Conservation (phyloP, 164 flowering plant species). For the Dillenia turbinata region DNA sequence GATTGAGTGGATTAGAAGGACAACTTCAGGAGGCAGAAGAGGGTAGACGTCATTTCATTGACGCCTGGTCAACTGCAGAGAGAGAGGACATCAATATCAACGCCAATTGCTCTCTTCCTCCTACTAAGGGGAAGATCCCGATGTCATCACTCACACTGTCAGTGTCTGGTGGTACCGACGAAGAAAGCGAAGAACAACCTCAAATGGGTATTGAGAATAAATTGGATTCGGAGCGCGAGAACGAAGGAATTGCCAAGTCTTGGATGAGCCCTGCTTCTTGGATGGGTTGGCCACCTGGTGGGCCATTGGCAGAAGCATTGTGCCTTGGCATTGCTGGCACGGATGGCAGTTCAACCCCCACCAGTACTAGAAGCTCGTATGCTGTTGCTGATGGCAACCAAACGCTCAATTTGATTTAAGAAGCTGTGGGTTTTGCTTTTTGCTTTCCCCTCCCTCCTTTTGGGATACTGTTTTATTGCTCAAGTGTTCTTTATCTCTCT, state of each 20-base stretch:
- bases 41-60: constrained; percentile 41
- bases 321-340: constrained; percentile 33
- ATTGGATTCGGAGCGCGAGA: constrained; percentile 14
- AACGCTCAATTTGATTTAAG: constrained; percentile 26
- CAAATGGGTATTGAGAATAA: constrained; percentile 23
- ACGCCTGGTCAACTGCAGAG: constrained; percentile 52
- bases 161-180: constrained; percentile 34
- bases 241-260: constrained; percentile 12
- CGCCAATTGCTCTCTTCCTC: constrained; percentile 11
- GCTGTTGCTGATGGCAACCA: constrained; percentile 12
- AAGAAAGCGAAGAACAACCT: constrained; percentile 15
- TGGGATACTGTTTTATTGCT: constrained; percentile 35
- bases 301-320: constrained; percentile 78
- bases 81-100: constrained; percentile 10
- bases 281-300: constrained; percentile 57
- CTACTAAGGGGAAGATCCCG: constrained; percentile 23
- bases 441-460: too few species aligned
- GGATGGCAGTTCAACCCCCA: constrained; percentile 8
- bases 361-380: constrained; percentile 24
- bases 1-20: too few species aligned
- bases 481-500: constrained; percentile 35
- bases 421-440: constrained; percentile 7
- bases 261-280: constrained; percentile 48
- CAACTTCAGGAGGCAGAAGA: too few species aligned
- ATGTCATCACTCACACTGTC: constrained; percentile 50